Evolutionary conservation across 257 asterid species (phyloP), one percentile per base, ranked within the genome.

Genomic region (Primulina eburnea): DNA sequence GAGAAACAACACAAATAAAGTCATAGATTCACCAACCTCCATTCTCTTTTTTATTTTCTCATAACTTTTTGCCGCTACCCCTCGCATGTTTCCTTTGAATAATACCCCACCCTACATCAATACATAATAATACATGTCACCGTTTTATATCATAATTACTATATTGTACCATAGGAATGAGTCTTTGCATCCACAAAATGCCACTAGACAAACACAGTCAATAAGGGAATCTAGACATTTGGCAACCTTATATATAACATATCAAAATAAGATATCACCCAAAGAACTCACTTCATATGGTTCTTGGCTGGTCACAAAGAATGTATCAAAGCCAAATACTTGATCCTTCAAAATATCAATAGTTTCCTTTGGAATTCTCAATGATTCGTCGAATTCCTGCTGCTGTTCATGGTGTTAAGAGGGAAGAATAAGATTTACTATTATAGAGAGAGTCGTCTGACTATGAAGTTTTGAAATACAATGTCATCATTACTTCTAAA

Each of bases 221-320:
- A 64, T 21, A 62, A 40, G 66, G 29, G 38, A 18, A 29, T 47
- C 68, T 33, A 43, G 18, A 8, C 37, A 32, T 32, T 28, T 62
- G 52, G 47, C 33, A 63, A 40, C 75, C 32, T 62, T 71, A 70
- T 71, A 62, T 14, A 26, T 64, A 72, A 20, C 30, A 30, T 30
- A 11, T 7, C 35, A 58, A 68, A 33, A 26, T 34, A 64, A 58
- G 47, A 12, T 32, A 28, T 26, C 17, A 60, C 71, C 60, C 65
- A 72, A 71, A 60, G 70, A 72, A 78, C 95, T 82, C 78, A 90
- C 99, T 84, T 93, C 99, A 79, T 93, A 93, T 62, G 99, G 97
- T 88, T 93, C 97, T 79, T 93, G 96, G 87, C 90, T 87, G 73
- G 96, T 93, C 71, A 93, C 90, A 50, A 93, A 93, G 85, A 90